A percentile compares a stretch with the other conserved stretches of the same genome.
These are phyloP conservation scores for Krasilnikovozyma curviuscula DNA, from an alignment of 768 basidiomycete species.

Conservation along the genomic window DNA sequence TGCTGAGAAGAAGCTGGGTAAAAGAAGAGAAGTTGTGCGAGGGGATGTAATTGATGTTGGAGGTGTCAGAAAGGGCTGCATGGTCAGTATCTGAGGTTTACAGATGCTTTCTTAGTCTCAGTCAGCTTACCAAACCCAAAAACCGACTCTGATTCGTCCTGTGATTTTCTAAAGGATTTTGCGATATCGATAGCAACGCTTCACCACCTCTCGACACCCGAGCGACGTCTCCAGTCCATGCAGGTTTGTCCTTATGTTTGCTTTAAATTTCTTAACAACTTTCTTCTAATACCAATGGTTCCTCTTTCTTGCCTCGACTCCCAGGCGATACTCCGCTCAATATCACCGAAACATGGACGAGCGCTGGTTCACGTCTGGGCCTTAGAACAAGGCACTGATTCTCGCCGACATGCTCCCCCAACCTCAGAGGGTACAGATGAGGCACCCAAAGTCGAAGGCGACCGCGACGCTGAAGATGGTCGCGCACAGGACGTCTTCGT, in stretches of 20 bases:
- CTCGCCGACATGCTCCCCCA: conserved; percentile 21
- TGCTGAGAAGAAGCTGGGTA: not conserved
- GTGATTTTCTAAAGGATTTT: conserved; percentile 48
- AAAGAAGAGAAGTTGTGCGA: not conserved
- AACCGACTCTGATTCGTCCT: not conserved
- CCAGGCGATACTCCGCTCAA: conserved; percentile 20
- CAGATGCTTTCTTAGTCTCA: conserved; percentile 57
- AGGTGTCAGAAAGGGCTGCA: conserved; percentile 4
- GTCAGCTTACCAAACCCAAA: not conserved
- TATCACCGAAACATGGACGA: conserved; percentile 52
- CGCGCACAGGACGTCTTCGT: conserved; percentile 66
- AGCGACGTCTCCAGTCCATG: conserved; percentile 51
- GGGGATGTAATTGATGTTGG: conserved; percentile 1
- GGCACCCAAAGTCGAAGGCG: not conserved
- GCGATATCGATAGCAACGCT: conserved; percentile 95
- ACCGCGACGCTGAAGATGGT: conserved; percentile 9
- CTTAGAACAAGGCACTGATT: conserved; percentile 69
- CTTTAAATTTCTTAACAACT: not conserved
- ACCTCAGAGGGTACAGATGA: not conserved
- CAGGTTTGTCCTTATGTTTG: conserved; percentile 33
- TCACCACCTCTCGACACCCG: conserved; percentile 72
- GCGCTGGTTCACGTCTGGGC: conserved; percentile 94
- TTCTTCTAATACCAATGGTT: conserved; percentile 10
- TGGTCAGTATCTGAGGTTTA: conserved; percentile 32
- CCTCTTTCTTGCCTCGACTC: conserved; percentile 16